A percentile compares a stretch with the other conserved stretches of the same genome.
phyloP scores from a whole-genome alignment of 2,329 filamentous ascomycete genomes.

The Grosmannia serpens region DNA sequence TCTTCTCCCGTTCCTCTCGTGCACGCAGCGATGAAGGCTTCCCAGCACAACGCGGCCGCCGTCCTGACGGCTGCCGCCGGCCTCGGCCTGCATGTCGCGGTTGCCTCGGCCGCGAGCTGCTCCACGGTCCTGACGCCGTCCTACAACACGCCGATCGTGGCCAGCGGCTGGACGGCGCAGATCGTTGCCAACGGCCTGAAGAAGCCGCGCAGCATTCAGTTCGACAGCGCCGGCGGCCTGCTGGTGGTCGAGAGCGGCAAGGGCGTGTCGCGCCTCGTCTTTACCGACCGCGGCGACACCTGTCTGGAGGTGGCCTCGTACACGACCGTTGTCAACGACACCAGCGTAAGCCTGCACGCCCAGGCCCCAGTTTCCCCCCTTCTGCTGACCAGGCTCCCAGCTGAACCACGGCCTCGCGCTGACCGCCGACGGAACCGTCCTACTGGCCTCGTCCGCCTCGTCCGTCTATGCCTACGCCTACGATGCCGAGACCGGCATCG shows the following conservation, averaged over 20 bases:
- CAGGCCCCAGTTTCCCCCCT: not conserved
- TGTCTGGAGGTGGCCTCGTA: slow-evolving; percentile 26
- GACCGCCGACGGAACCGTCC: slow-evolving; percentile 37
- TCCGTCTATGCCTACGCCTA: slow-evolving; percentile 57
- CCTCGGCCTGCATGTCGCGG: slow-evolving; percentile 9
- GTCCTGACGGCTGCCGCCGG: not conserved
- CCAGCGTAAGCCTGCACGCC: slow-evolving; percentile 19
- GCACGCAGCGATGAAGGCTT: slow-evolving; percentile 8
- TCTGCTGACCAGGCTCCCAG: slow-evolving; percentile 18
- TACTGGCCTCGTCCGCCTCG: slow-evolving; percentile 46
- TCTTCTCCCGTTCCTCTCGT: not conserved
- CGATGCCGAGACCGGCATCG: slow-evolving; percentile 37
- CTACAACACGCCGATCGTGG: slow-evolving; percentile 19
- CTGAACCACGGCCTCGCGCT: slow-evolving; percentile 46
- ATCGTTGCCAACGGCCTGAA: slow-evolving; percentile 21
- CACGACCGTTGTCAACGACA: slow-evolving; percentile 24
- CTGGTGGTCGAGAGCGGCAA: slow-evolving; percentile 33
- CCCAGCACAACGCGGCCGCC: slow-evolving; percentile 2
- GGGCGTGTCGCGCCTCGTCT: slow-evolving; percentile 28
- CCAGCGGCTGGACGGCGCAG: slow-evolving; percentile 22
- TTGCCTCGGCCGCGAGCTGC: slow-evolving; percentile 17
- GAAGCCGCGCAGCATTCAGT: slow-evolving; percentile 31
- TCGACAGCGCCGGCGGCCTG: slow-evolving; percentile 33
- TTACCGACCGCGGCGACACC: slow-evolving; percentile 29
- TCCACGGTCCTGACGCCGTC: slow-evolving; percentile 22